Evolutionary conservation across 1,284 basidiomycete genomes (phyloP).

Genomic region (Puccinia coronata): DNA sequence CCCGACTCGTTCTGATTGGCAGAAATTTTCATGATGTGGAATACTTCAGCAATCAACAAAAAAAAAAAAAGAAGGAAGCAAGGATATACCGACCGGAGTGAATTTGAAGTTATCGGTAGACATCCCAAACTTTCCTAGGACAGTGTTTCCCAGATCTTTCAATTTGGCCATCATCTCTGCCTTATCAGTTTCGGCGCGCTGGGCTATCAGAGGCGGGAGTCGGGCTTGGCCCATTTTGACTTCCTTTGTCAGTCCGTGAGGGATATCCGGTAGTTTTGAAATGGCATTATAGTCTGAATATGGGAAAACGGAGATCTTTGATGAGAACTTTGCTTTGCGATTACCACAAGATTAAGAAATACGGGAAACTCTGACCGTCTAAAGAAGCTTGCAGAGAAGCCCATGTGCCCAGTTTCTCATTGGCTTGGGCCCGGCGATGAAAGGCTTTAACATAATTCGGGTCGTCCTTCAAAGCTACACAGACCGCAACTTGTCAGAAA

Average conservation of each 20-base stretch:
- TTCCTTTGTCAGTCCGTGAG: conserved; percentile 64
- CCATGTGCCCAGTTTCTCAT: conserved; percentile 79
- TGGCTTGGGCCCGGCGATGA: conserved; percentile 79
- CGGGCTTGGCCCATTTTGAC: conserved; percentile 64
- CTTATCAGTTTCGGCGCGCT: conserved; percentile 81
- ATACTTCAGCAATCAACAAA: neutral
- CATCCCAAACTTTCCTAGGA: conserved; percentile 70
- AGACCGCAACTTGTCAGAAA: neutral
- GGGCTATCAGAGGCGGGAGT: conserved; percentile 70
- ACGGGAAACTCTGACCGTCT: conserved; percentile 67
- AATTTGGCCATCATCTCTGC: conserved; percentile 88
- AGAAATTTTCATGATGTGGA: no score
- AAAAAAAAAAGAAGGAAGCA: conserved; percentile 24
- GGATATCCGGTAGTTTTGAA: conserved; percentile 66
- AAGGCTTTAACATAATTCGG: conserved; percentile 82
- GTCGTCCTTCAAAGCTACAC: conserved; percentile 77
- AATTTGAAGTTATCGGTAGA: conserved; percentile 74
- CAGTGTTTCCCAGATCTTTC: conserved; percentile 85
- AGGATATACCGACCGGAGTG: conserved; percentile 62
- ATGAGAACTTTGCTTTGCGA: no score
- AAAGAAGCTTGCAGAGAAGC: conserved; percentile 75
- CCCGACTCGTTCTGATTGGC: conserved; percentile 33
- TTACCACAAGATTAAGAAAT: neutral
- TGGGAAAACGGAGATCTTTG: conserved; percentile 45
- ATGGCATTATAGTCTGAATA: conserved; percentile 73